Conservation (phyloP, 1,139 yeast species). For the Taphrina flavorubra region DNA sequence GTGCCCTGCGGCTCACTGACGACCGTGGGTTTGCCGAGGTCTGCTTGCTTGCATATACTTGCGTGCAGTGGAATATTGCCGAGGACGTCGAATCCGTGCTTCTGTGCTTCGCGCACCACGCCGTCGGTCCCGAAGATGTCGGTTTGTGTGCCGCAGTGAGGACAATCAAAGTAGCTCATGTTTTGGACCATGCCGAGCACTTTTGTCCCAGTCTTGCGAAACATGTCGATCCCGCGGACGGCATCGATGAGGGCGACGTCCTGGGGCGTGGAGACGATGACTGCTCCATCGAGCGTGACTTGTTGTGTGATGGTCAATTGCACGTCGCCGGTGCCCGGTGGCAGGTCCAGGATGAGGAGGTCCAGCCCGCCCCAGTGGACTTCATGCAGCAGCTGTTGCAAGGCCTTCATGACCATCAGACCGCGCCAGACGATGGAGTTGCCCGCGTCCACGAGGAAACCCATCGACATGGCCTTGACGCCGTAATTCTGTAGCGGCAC, state of each 20-base stretch:
- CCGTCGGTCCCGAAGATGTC: slow-evolving; percentile 79
- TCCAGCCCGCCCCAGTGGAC: slow-evolving; percentile 78
- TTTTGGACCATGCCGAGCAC: slow-evolving; percentile 78
- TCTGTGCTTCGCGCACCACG: slow-evolving; percentile 63
- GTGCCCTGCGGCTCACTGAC: slow-evolving; percentile 55
- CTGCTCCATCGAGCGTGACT: slow-evolving; percentile 75
- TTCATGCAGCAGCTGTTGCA: slow-evolving; percentile 79
- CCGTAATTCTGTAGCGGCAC: slow-evolving; percentile 80
- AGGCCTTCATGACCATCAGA: slow-evolving; percentile 82
- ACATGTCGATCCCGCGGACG: slow-evolving; percentile 79
- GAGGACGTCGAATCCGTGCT: slow-evolving; percentile 59
- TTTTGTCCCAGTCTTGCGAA: slow-evolving; percentile 74
- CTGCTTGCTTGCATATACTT: slow-evolving; percentile 67
- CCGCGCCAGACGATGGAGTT: slow-evolving; percentile 88
- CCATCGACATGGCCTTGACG: slow-evolving; percentile 87
- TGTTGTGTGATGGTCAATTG: slow-evolving; percentile 82
- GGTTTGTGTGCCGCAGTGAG: slow-evolving; percentile 73
- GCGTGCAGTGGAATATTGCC: slow-evolving; percentile 73
- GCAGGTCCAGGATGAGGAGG: slow-evolving; percentile 77
- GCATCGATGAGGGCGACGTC: slow-evolving; percentile 85
- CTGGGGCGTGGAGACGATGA: slow-evolving; percentile 85
- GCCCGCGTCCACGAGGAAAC: slow-evolving; percentile 71
- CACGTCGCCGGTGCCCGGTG: slow-evolving; percentile 92
- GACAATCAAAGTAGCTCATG: slow-evolving; percentile 79
- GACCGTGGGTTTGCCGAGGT: slow-evolving; percentile 69